Conservation (phyloP, 805 yeast species). For the Saccharomycopsis schoenii region DNA sequence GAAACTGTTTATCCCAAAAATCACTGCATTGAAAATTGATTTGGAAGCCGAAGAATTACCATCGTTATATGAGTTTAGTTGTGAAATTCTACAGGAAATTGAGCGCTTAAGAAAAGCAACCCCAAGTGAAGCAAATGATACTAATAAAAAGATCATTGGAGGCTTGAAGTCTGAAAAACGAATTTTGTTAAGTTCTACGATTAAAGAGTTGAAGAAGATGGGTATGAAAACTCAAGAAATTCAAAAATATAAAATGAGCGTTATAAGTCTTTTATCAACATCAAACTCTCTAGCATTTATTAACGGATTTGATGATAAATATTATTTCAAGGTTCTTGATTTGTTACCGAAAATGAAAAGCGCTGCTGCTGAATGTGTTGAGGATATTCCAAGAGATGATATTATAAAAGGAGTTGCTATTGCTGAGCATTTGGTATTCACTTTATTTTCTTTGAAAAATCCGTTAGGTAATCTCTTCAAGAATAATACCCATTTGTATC, state of each 20-base stretch:
- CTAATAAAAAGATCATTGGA: slow-evolving; percentile 59
- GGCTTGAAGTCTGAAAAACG: slow-evolving; percentile 74
- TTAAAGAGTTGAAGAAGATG: slow-evolving; percentile 62
- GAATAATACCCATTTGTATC: neutral
- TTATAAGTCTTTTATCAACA: slow-evolving; percentile 51
- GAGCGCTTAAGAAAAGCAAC: slow-evolving; percentile 64
- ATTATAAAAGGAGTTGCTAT: slow-evolving; percentile 69
- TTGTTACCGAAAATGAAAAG: slow-evolving; percentile 70
- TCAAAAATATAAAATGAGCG: slow-evolving; percentile 38
- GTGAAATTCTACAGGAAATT: slow-evolving; percentile 33
- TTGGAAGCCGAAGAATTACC: slow-evolving; percentile 13
- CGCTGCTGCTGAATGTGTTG: slow-evolving; percentile 47
- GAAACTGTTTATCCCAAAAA: slow-evolving; percentile 33
- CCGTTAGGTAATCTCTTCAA: slow-evolving; percentile 28
- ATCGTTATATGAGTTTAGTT: slow-evolving; percentile 3
- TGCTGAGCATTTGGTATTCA: slow-evolving; percentile 57
- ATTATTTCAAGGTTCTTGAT: slow-evolving; percentile 66
- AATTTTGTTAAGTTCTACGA: slow-evolving; percentile 63
- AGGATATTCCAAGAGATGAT: slow-evolving; percentile 68
- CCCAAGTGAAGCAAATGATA: slow-evolving; percentile 61
- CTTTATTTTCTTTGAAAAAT: slow-evolving; percentile 43
- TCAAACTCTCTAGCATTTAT: slow-evolving; percentile 36
- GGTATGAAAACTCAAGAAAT: slow-evolving; percentile 63
- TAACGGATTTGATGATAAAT: slow-evolving; percentile 34
- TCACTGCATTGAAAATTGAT: slow-evolving; percentile 15